These are phyloP conservation scores for Leccinum imitatum DNA, from an alignment of 768 basidiomycete genomes.

Conservation along the genomic window DNA sequence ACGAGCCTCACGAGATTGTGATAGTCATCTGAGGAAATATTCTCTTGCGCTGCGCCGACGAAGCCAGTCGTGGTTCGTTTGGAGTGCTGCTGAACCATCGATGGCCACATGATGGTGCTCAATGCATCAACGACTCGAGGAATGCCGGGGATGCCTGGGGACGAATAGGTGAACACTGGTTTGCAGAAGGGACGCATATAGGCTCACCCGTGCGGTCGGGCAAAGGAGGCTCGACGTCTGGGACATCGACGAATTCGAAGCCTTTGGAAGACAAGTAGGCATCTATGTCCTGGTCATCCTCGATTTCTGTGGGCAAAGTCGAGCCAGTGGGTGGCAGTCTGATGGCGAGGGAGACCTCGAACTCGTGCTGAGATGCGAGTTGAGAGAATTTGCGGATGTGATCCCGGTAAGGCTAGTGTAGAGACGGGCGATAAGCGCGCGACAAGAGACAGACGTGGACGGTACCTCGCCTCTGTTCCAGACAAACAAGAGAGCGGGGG, in stretches of 20 bases:
- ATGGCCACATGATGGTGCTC: conserved; percentile 89
- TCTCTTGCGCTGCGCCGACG: not conserved
- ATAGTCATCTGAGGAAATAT: conserved; percentile 19
- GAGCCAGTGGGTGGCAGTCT: conserved; percentile 38
- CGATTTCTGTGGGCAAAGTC: conserved; percentile 28
- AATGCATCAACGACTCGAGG: conserved; percentile 75
- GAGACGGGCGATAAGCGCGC: conserved; percentile 7
- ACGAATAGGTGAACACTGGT: not conserved
- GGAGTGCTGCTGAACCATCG: conserved; percentile 45
- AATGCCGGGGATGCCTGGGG: conserved; percentile 51
- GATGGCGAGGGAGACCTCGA: conserved; percentile 74
- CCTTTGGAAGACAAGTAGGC: conserved; percentile 64
- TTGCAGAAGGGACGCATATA: not conserved
- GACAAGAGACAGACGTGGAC: not conserved
- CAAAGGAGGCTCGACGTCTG: conserved; percentile 6
- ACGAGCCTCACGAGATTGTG: conserved; percentile 24
- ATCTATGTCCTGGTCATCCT: conserved; percentile 59
- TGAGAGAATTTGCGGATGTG: conserved; percentile 50
- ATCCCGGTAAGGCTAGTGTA: conserved; percentile 63
- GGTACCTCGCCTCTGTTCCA: conserved; percentile 67
- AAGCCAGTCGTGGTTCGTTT: conserved; percentile 1
- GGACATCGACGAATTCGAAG: conserved; percentile 71
- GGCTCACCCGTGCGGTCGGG: conserved; percentile 21
- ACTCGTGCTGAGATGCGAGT: conserved; percentile 50
- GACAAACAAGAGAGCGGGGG: conserved; percentile 74